phyloP scores from a whole-genome alignment of 306 rosid species.

The Medicago truncatula region DNA sequence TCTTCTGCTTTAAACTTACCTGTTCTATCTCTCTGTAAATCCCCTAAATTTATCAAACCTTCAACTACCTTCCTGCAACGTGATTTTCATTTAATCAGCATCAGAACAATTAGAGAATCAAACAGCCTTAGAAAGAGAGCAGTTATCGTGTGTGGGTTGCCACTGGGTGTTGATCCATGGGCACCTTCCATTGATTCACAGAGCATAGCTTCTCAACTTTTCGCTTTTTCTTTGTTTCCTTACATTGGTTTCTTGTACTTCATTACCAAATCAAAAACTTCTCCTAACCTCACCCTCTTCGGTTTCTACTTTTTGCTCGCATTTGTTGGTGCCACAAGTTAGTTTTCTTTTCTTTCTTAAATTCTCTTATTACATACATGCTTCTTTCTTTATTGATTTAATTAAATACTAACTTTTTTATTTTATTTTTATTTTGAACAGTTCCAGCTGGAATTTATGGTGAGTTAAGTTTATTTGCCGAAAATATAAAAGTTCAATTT shows the following conservation, averaged over 20 bases:
- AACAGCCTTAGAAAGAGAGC: conserved; percentile 37
- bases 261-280: conserved; percentile 84
- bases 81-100: not conserved
- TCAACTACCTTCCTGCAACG: conserved; percentile 1
- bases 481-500: not conserved
- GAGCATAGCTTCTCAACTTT: conserved; percentile 88
- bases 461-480: conserved; percentile 41
- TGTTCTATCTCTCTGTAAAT: conserved; percentile 39
- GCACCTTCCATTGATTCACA: conserved; percentile 81
- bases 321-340: conserved; percentile 92
- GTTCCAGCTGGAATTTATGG: conserved; percentile 99
- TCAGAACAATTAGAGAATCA: conserved; percentile 32
- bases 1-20: conserved; percentile 20
- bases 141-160: conserved; percentile 53
- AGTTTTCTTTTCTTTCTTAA: conserved; percentile 39
- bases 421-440: conserved; percentile 48
- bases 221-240: conserved; percentile 83
- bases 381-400: not conserved
- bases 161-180: conserved; percentile 89
- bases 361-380: not conserved
- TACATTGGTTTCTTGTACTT: conserved; percentile 89
- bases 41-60: conserved; percentile 42
- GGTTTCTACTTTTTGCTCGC: conserved; percentile 92
- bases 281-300: conserved; percentile 90
- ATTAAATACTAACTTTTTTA: not conserved